Conservation (phyloP, 371 early-diverging fungal species). For the Choanephora cucurbitarum region DNA sequence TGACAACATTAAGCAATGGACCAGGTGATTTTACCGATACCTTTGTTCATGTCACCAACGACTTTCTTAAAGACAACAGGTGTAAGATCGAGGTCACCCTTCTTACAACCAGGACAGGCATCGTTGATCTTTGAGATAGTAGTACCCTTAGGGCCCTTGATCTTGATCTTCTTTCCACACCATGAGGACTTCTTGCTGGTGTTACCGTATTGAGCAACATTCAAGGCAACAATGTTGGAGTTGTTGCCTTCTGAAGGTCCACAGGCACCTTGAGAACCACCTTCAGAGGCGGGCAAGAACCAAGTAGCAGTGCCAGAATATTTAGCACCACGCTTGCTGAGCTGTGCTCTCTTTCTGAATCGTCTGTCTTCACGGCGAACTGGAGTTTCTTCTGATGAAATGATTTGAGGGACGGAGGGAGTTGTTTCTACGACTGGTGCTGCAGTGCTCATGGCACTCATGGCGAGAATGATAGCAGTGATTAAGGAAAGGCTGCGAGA, state of each 20-base stretch:
- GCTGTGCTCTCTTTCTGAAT: slow-evolving; percentile 5
- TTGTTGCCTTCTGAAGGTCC: slow-evolving; percentile 20
- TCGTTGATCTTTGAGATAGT: slow-evolving; percentile 16
- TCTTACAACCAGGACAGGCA: slow-evolving; percentile 27
- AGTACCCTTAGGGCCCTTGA: slow-evolving; percentile 26
- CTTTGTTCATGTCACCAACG: slow-evolving; percentile 24
- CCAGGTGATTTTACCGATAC: slow-evolving; percentile 29
- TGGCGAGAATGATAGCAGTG: slow-evolving; percentile 15
- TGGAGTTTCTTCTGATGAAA: too few relatives aligned
- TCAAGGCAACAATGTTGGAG: slow-evolving; percentile 30
- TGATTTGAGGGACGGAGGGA: too few relatives aligned
- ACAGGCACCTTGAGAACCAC: slow-evolving; percentile 35
- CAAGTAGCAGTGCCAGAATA: slow-evolving; percentile 32
- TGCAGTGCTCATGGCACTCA: slow-evolving; percentile 18
- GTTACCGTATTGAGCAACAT: slow-evolving; percentile 32
- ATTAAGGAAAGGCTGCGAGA: slow-evolving; percentile 23
- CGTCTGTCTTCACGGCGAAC: not conserved
- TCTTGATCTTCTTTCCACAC: slow-evolving; percentile 32
- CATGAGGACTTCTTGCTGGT: slow-evolving; percentile 23
- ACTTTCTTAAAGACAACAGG: slow-evolving; percentile 57
- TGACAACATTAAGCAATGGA: slow-evolving; percentile 14
- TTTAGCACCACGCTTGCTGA: not conserved
- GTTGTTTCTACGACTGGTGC: slow-evolving; percentile 12
- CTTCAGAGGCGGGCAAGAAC: slow-evolving; percentile 29
- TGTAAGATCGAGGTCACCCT: slow-evolving; percentile 52